Conservation (phyloP, 225 moss, liverwort and hornwort genomes). For the Physcomitrium patens region DNA sequence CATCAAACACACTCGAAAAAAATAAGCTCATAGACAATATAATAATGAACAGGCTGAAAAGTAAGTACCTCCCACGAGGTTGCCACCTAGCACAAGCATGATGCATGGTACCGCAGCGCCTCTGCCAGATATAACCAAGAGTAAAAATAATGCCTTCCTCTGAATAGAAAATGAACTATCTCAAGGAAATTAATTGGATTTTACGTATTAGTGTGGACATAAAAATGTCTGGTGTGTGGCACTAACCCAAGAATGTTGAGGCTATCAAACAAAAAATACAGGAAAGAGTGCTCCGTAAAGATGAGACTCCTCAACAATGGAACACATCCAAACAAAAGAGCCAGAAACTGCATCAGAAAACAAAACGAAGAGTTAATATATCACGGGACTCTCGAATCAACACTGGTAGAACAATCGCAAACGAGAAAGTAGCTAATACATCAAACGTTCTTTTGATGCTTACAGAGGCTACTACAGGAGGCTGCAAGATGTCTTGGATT, state of each 20-base stretch:
- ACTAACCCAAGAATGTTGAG: conserved; percentile 87
- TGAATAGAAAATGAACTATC: conserved; percentile 1
- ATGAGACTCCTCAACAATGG: conserved; percentile 56
- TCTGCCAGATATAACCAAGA: conserved; percentile 50
- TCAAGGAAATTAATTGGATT: not conserved
- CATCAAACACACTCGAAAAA: too few species aligned
- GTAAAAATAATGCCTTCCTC: not conserved
- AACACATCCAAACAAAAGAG: conserved; percentile 62
- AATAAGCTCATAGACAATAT: conserved; percentile 6
- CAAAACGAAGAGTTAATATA: too few species aligned
- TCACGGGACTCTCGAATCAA: conserved; percentile 11
- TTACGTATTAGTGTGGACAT: not conserved
- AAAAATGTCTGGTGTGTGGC: not conserved
- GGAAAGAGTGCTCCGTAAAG: conserved; percentile 63
- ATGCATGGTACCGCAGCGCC: conserved; percentile 95
- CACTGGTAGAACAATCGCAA: not conserved
- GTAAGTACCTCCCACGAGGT: conserved; percentile 72
- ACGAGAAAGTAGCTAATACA: too few species aligned
- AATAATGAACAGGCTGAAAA: not conserved
- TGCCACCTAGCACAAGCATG: conserved; percentile 94
- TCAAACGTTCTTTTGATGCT: conserved; percentile 32
- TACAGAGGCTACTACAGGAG: conserved; percentile 95
- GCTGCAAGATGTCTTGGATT: conserved; percentile 74
- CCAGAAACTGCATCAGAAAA: conserved; percentile 51
- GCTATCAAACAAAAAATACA: conserved; percentile 87